phyloP scores from a whole-genome alignment of 768 basidiomycete genomes.

The Ramaria rubella region DNA sequence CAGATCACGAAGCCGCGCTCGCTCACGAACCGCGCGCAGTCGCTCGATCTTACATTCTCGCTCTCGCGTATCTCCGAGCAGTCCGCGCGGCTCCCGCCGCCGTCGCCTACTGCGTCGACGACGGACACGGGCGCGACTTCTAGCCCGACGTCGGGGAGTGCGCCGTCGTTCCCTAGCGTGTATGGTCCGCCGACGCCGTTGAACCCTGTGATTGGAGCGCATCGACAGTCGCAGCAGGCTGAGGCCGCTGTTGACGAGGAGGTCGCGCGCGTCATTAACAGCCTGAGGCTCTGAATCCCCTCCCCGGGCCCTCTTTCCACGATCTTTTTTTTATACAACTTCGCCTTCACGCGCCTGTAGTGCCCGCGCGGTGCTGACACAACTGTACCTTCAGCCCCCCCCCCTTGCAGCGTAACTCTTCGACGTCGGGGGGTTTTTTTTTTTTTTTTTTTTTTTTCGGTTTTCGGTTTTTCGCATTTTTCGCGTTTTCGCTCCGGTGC shows the following conservation, averaged over 20 bases:
- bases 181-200: conserved; percentile 57
- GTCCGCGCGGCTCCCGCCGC: conserved; percentile 50
- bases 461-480: background rate
- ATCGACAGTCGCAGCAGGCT: conserved; percentile 4
- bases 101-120: conserved; percentile 74
- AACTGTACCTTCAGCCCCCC: background rate
- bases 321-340: too few species aligned
- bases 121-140: conserved; percentile 71
- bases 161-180: conserved; percentile 80
- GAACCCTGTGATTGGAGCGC: conserved; percentile 24
- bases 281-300: conserved; percentile 51
- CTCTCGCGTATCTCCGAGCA: conserved; percentile 74
- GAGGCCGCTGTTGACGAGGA: conserved; percentile 42
- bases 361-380: too few species aligned
- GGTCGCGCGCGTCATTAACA: conserved; percentile 72
- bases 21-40: conserved; percentile 81
- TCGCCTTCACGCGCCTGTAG: too few species aligned
- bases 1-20: conserved; percentile 71
- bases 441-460: too few species aligned
- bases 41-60: conserved; percentile 80
- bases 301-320: conserved; percentile 1
- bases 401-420: background rate
- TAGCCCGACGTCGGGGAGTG: conserved; percentile 71
- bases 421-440: background rate
- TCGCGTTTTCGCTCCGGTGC: background rate